phyloP scores from a whole-genome alignment of 108 stramenopile genomes.

The Craspedostauros australis region DNA sequence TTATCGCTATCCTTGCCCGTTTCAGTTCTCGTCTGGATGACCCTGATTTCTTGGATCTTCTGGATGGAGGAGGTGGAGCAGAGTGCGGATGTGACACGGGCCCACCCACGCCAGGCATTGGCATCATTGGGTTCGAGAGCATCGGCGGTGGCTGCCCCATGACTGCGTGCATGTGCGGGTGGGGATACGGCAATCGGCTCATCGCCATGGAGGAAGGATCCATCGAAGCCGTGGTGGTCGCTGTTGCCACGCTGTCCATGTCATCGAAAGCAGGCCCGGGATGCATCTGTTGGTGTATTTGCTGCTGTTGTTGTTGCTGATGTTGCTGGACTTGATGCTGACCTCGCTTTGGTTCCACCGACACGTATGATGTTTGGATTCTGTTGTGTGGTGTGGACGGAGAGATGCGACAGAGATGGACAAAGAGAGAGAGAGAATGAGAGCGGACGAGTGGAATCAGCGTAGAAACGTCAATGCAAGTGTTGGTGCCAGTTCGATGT shows the following conservation, averaged over 20 bases:
- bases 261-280: too few species aligned
- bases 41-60: not conserved
- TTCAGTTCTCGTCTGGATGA: slow-evolving; percentile 6
- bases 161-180: too few species aligned
- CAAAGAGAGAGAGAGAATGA: not conserved
- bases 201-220: too few species aligned
- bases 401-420: not conserved
- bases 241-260: too few species aligned
- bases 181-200: too few species aligned
- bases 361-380: slow-evolving; percentile 69
- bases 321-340: slow-evolving; percentile 15
- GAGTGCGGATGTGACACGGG: too few species aligned
- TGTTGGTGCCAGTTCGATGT: not conserved
- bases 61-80: slow-evolving; percentile 1
- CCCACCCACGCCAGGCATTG: too few species aligned
- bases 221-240: too few species aligned
- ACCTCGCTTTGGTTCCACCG: slow-evolving; percentile 63
- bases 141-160: too few species aligned
- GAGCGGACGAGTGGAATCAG: not conserved
- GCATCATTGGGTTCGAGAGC: too few species aligned
- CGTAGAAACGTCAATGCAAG: not conserved
- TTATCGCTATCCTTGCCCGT: slow-evolving; percentile 75
- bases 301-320: slow-evolving; percentile 2
- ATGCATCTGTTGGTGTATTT: not conserved
- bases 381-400: slow-evolving; percentile 15